These are phyloP conservation scores for Pythium plurisporium DNA, from an alignment of 352 stramenopile species.

Conservation along the genomic window DNA sequence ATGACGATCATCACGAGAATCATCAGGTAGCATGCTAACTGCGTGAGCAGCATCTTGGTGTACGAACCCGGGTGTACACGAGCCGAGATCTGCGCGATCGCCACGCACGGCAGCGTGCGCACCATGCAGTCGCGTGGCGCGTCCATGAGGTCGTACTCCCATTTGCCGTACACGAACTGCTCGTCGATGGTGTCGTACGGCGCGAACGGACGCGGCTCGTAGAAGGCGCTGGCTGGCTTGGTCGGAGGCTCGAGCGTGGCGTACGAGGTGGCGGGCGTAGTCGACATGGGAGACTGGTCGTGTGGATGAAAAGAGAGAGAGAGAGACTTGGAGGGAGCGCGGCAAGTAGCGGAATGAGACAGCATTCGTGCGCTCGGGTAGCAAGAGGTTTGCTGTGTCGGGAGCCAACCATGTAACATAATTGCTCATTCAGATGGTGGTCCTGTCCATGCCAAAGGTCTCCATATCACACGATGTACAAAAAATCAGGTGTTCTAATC, in stretches of 20 bases:
- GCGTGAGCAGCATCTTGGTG: background rate
- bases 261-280: background rate
- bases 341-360: background rate
- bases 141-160: conserved; percentile 7
- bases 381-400: too few relatives aligned
- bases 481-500: too few relatives aligned
- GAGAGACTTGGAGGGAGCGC: background rate
- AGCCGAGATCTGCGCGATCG: conserved; percentile 5
- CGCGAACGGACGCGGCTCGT: background rate
- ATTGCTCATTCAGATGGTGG: too few relatives aligned
- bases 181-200: background rate
- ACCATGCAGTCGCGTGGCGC: conserved; percentile 7
- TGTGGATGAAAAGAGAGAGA: background rate
- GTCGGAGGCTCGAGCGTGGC: background rate
- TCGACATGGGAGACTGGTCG: background rate
- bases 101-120: background rate
- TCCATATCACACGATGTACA: too few relatives aligned
- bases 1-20: background rate
- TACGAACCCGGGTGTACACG: background rate
- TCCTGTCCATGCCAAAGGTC: too few relatives aligned
- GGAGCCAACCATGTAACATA: too few relatives aligned
- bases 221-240: background rate
- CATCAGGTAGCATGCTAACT: background rate
- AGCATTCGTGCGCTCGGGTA: too few relatives aligned
- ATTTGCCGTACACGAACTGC: conserved; percentile 6